These are phyloP conservation scores for Saksenaea vasiformis DNA, from an alignment of 371 early-diverging fungal species.

Conservation along the genomic window DNA sequence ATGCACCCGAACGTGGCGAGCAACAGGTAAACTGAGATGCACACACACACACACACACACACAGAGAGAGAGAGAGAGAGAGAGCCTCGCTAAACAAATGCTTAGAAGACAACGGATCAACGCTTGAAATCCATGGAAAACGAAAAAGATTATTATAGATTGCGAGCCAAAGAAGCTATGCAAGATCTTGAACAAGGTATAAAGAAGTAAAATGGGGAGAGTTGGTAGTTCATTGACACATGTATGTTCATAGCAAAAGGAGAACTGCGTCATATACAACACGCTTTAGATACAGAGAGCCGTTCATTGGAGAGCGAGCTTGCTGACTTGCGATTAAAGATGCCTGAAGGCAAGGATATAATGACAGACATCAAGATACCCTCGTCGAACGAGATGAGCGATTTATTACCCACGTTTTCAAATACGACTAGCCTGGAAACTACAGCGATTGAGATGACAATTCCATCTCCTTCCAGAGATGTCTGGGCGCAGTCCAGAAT, in stretches of 20 bases:
- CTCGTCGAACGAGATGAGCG: not conserved
- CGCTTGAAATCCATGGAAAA: slow-evolving; percentile 34
- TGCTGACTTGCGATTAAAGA: slow-evolving; percentile 27
- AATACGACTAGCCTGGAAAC: not conserved
- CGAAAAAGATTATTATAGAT: slow-evolving; percentile 51
- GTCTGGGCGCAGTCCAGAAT: slow-evolving; percentile 39
- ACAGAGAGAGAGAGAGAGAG: no score
- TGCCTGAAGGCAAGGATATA: slow-evolving; percentile 7
- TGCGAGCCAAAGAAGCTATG: slow-evolving; percentile 41
- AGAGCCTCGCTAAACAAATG: slow-evolving; percentile 7
- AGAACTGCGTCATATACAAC: slow-evolving; percentile 31
- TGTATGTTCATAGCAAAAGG: slow-evolving; percentile 25
- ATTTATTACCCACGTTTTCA: not conserved
- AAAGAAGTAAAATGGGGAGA: not conserved
- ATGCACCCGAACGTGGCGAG: not conserved
- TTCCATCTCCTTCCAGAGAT: slow-evolving; percentile 19
- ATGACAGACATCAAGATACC: no score
- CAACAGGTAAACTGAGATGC: slow-evolving; percentile 9
- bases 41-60: no score
- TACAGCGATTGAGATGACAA: slow-evolving; percentile 24
- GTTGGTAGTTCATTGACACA: no score
- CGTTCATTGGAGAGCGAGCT: slow-evolving; percentile 33
- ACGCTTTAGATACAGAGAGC: slow-evolving; percentile 37
- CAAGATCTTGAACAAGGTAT: slow-evolving; percentile 38
- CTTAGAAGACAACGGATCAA: slow-evolving; percentile 19